phyloP scores from a whole-genome alignment of 2,329 filamentous ascomycete genomes.

The Talaromyces sp. region DNA sequence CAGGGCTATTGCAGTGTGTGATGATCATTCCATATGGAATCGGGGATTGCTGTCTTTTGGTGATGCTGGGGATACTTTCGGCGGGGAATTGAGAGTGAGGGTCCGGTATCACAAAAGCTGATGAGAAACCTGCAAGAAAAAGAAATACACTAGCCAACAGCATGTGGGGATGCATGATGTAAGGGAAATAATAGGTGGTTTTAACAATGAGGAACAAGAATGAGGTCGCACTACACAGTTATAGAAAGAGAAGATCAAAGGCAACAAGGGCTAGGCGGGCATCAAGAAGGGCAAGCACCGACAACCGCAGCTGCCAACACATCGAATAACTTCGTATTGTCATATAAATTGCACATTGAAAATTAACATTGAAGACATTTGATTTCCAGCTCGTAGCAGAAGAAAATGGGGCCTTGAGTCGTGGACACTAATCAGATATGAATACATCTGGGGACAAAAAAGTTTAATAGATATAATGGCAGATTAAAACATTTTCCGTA shows the following conservation, averaged over 20 bases:
- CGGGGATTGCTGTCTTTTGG: slow-evolving; percentile 7
- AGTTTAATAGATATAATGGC: slow-evolving; percentile 20
- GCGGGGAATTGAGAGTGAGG: neutral
- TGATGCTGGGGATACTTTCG: neutral
- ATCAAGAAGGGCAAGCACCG: neutral
- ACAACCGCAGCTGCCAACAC: neutral
- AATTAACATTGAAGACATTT: slow-evolving; percentile 15
- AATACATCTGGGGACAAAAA: slow-evolving; percentile 27
- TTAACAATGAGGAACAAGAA: neutral
- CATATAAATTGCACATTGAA: slow-evolving; percentile 2
- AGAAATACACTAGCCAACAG: slow-evolving; percentile 6
- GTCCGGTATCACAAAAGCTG: neutral
- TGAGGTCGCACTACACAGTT: neutral
- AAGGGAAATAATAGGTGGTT: neutral
- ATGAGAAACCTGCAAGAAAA: slow-evolving; percentile 8
- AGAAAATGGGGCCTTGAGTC: slow-evolving; percentile 4
- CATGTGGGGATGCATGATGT: slow-evolving; percentile 13
- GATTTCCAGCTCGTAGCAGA: neutral
- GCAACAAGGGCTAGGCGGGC: too few relatives aligned
- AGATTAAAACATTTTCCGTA: slow-evolving; percentile 23
- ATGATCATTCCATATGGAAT: slow-evolving; percentile 49
- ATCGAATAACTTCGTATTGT: neutral
- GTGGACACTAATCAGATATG: slow-evolving; percentile 15
- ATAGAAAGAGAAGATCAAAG: too few relatives aligned
- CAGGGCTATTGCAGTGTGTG: slow-evolving; percentile 44